These are phyloP conservation scores for Neonectria magnoliae DNA, from an alignment of 2,329 filamentous ascomycete species.

Conservation along the genomic window DNA sequence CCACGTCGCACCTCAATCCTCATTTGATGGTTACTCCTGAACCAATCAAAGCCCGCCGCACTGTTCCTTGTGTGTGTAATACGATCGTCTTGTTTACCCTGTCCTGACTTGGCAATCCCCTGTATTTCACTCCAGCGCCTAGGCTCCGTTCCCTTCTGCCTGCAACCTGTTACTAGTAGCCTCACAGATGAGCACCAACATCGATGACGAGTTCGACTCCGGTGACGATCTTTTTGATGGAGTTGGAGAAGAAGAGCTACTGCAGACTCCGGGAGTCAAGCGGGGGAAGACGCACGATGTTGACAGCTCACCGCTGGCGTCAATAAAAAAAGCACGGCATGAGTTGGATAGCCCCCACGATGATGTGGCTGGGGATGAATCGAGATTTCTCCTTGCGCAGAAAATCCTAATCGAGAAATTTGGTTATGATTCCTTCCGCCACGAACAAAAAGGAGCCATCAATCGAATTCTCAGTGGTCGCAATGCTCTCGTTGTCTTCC, in stretches of 20 bases:
- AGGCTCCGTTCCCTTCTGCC: background rate
- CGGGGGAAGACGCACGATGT: slow-evolving; percentile 15
- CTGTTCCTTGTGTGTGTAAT: background rate
- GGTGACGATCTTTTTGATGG: slow-evolving; percentile 42
- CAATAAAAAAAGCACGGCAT: slow-evolving; percentile 28
- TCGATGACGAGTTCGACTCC: slow-evolving; percentile 41
- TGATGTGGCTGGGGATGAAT: background rate
- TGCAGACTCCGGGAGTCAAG: slow-evolving; percentile 20
- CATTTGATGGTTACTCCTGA: background rate
- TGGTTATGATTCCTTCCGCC: slow-evolving; percentile 52
- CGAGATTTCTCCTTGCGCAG: slow-evolving; percentile 31
- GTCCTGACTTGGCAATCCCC: background rate
- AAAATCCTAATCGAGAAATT: slow-evolving; percentile 52
- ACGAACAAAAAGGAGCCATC: slow-evolving; percentile 58
- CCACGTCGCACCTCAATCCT: background rate
- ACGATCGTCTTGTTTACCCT: background rate
- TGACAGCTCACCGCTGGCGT: background rate
- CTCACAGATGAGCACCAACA: slow-evolving; percentile 11
- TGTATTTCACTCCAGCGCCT: background rate
- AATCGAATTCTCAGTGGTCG: slow-evolving; percentile 49
- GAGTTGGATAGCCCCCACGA: background rate
- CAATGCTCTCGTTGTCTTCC: slow-evolving; percentile 57
- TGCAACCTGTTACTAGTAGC: background rate
- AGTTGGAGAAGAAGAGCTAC: slow-evolving; percentile 27
- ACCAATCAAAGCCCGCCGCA: background rate